Evolutionary conservation across 257 asterid species (phyloP), one percentile per base, ranked within the genome.

Genomic region (Rubia yunnanensis): DNA sequence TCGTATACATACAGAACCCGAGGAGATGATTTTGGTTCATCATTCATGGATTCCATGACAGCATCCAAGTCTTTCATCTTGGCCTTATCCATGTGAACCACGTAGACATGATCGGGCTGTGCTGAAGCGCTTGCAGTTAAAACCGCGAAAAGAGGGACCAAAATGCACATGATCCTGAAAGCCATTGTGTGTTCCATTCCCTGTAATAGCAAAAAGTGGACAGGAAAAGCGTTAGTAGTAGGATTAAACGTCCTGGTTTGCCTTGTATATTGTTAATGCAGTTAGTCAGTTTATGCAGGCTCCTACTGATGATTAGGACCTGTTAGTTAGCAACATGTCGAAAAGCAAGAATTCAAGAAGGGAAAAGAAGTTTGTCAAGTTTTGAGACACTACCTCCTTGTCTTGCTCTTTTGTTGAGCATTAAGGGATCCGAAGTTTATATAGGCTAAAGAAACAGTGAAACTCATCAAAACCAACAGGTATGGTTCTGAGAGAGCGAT

Each of bases 11-110:
- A 83, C 14, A 83, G 88, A 59, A 83, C 70, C 39, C 79, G 73
- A 54, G 92, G 85, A 28, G 70, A 24, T 49, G 71, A 61, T 5
- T 27, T 65, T 63, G 70, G 68, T 39, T 69, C 80, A 35, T 63
- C 77, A 5, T 60, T 23, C 68, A 84, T 78, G 44, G 87, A 77
- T 15, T 75, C 74, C 7, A 82, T 70, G 73, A 88, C 70, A 68
- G 34, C 70, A 13, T 82, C 81, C 26, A 81, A 71, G 68, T 76
- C 77, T 52, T 64, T 55, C 74, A 78, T 81, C 83, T 73, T 82
- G 41, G 75, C 57, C 75, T 72, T 71, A 71, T 83, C 86, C 96
- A 84, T 85, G 73, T 82, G 87, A 57, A 88, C 83, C 39, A 88
- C 80, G 38, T 82, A 88, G n/a, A 78, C 66, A 26, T 44, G 52